Percentiles rank a stretch among this genome's conserved stretches.
These are phyloP conservation scores for Claviceps paspali DNA, from an alignment of 2,329 filamentous ascomycete species.

Conservation along the genomic window DNA sequence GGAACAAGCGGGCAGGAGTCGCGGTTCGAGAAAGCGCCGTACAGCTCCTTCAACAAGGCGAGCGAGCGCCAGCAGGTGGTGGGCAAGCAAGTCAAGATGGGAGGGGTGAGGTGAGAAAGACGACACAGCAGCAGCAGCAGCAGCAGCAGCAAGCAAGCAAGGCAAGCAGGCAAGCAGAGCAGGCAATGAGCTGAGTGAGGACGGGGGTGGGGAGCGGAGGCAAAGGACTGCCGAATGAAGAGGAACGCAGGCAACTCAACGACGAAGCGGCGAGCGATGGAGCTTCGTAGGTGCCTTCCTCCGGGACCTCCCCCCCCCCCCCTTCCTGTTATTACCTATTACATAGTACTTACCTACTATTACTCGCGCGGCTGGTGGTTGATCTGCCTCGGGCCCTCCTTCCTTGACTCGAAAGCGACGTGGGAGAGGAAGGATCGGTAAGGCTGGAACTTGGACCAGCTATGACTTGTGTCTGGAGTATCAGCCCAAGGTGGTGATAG, in stretches of 20 bases:
- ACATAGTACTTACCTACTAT: too few species aligned
- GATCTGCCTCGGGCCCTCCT: background rate
- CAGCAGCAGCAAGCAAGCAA: background rate
- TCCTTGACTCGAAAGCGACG: background rate
- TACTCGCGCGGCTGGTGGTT: too few species aligned
- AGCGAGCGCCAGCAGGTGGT: background rate
- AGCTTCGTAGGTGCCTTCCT: background rate
- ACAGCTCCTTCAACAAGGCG: background rate
- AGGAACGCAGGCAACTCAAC: background rate
- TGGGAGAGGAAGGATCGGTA: background rate
- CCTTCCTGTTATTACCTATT: too few species aligned
- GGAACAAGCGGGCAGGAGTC: background rate
- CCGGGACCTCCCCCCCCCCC: too few species aligned
- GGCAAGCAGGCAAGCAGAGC: background rate
- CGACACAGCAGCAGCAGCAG: background rate
- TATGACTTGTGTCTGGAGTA: background rate
- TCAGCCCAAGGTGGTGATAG: too few species aligned
- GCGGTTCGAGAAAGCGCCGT: background rate
- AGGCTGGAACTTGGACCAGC: background rate
- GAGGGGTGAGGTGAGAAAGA: background rate
- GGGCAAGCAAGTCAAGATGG: background rate
- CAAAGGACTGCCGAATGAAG: background rate
- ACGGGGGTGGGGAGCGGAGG: background rate
- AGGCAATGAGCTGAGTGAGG: background rate
- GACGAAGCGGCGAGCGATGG: constrained; percentile 1